Base-by-base conservation (phyloP, 148 eudicot genomes). In the Hydrangea macrophylla region DNA sequence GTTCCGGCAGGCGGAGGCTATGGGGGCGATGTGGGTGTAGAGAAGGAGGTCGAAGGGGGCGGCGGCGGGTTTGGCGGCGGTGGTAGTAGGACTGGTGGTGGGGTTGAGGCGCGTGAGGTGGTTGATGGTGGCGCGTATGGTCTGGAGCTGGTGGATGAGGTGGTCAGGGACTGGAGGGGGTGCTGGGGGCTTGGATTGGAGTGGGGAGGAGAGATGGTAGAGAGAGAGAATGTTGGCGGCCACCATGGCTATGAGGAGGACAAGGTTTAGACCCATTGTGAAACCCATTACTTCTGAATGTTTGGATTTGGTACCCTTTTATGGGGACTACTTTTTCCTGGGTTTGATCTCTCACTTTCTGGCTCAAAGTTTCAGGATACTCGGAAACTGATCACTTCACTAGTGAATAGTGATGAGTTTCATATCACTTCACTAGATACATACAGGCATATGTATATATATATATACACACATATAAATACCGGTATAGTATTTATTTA, bases 121-220 rank as follows among this genome's bases (percentile, higher is more conserved):
- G 79, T 69, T 85, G 71, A 92, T 89, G 76, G 97, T 85, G 83
- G 97, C 92, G 80, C 92, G 92, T 75, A 92, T 85, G 72, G 97
- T 89, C 63, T 77, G 70, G 57, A 92, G 92, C 51, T 92, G 96
- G 42, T 63, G 92, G 72, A 92, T 61, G 30, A 92, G 97, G 79
- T 92, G 86, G 37, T 79, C 83, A 7, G 97, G 97, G 48, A 89
- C 82, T 0, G 66, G 72, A 25, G 59, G 70, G 20, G 66, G 25
- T 33, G 78, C 7, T 17, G 73, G 68, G 23, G 79, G 59, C 24
- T 51, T 22, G 68, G 93, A 69, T 63, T 76, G 80, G 83, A 82
- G 71, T 57, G 83, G 84, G 77, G 88, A 54, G 53, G 96, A 82
- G 74, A 92, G 98, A 70, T 90, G 94, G 92, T 92, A 90, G 36